Conservation (phyloP, 495 filamentous ascomycete species). For the Penicillium ochrochloron region DNA sequence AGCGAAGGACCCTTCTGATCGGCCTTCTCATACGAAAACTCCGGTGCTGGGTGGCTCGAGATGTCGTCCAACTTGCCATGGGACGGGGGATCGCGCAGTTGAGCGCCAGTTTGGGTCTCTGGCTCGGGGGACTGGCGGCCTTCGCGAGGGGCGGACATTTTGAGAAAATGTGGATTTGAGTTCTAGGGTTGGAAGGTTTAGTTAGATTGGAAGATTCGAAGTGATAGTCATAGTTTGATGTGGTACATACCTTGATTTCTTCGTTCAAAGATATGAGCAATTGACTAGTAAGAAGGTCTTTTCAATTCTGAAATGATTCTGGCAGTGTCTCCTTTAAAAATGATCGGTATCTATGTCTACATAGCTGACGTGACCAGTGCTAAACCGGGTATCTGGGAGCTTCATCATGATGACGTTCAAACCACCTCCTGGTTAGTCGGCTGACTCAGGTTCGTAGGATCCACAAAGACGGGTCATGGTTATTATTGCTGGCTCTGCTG, state of each 20-base stretch:
- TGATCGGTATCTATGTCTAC: neutral
- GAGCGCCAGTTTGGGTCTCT: slow-evolving; percentile 66
- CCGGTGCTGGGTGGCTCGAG: slow-evolving; percentile 35
- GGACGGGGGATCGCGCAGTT: slow-evolving; percentile 60
- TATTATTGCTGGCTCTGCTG: neutral
- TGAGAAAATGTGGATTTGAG: slow-evolving; percentile 15
- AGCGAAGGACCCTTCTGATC: slow-evolving; percentile 37
- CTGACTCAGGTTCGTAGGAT: neutral
- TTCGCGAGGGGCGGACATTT: slow-evolving; percentile 47
- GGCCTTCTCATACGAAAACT: slow-evolving; percentile 44
- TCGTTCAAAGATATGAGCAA: neutral
- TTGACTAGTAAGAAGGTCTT: neutral
- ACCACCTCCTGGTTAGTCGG: neutral
- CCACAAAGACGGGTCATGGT: neutral
- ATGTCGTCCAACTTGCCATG: slow-evolving; percentile 57
- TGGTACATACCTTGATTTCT: neutral
- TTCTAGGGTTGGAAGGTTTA: neutral
- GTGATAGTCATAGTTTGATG: neutral
- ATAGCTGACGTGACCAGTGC: slow-evolving; percentile 27
- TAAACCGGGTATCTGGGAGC: slow-evolving; percentile 20
- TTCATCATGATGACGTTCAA: slow-evolving; percentile 38
- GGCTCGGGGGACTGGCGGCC: slow-evolving; percentile 85
- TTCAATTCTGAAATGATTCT: neutral
- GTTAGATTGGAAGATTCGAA: neutral
- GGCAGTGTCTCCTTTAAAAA: neutral